Percentiles rank a stretch among this genome's conserved stretches.
phyloP scores from a whole-genome alignment of 352 stramenopile genomes.

The Pythium graminicola region DNA sequence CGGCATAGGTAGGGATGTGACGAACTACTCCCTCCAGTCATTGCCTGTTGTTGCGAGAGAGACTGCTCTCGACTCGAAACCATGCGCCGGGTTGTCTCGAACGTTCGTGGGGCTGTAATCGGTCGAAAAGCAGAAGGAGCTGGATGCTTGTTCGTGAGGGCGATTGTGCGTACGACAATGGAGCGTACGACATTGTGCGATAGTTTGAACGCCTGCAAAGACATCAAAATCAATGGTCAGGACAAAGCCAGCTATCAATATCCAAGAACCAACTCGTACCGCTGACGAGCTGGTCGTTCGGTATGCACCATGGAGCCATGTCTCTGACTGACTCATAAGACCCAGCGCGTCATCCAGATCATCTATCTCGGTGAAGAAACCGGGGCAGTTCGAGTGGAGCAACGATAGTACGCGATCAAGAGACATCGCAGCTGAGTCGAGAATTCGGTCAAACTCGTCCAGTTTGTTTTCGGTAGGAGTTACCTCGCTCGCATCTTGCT shows the following conservation, averaged over 20 bases:
- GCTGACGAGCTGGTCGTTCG: conserved; percentile 35
- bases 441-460: conserved; percentile 36
- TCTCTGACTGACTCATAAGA: conserved; percentile 65
- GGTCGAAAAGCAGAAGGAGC: conserved; percentile 64
- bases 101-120: conserved; percentile 49
- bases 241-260: too few relatives aligned
- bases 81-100: conserved; percentile 25
- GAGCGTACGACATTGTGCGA: conserved; percentile 43
- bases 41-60: conserved; percentile 35
- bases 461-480: conserved; percentile 1
- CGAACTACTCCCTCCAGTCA: not conserved
- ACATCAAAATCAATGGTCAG: not conserved
- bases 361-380: conserved; percentile 71
- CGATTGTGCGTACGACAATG: conserved; percentile 56
- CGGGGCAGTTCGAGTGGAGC: conserved; percentile 65
- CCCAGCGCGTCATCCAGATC: conserved; percentile 55
- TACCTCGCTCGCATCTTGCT: not conserved
- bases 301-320: conserved; percentile 50
- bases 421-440: conserved; percentile 47
- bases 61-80: conserved; percentile 34
- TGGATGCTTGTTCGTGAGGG: conserved; percentile 63
- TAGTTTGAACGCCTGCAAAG: conserved; percentile 44
- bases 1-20: conserved; percentile 29
- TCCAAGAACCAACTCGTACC: conserved; percentile 26
- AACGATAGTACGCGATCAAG: conserved; percentile 56